Conservation (phyloP, 129 eudicot species). For the Flaveria brownii region DNA sequence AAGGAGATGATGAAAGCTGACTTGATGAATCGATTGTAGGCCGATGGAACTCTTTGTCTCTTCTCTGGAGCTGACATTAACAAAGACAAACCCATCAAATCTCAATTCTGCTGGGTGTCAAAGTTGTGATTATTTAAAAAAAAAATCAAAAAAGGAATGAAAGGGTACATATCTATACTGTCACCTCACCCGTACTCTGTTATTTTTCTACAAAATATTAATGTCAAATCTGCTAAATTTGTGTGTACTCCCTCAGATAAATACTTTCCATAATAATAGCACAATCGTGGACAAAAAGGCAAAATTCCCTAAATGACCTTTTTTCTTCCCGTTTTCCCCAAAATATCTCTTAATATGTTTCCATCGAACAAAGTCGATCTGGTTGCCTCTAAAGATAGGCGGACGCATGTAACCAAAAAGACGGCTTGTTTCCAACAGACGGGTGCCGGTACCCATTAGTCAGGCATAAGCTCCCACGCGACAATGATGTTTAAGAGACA, state of each 20-base stretch:
- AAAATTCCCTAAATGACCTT: background rate
- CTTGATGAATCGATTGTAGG: slow-evolving; percentile 90
- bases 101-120: slow-evolving; percentile 4
- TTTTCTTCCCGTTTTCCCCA: too few relatives aligned
- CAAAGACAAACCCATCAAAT: slow-evolving; percentile 22
- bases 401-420: too few relatives aligned
- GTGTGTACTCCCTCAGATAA: slow-evolving; percentile 21
- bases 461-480: too few relatives aligned
- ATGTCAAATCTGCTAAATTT: slow-evolving; percentile 32
- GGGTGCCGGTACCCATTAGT: too few relatives aligned
- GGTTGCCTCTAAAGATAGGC: too few relatives aligned
- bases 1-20: slow-evolving; percentile 40
- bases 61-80: slow-evolving; percentile 73
- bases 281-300: background rate
- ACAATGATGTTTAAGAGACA: too few relatives aligned
- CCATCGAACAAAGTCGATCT: too few relatives aligned
- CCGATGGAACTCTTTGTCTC: slow-evolving; percentile 88
- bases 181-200: slow-evolving; percentile 36
- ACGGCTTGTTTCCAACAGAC: too few relatives aligned
- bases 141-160: background rate
- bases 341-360: too few relatives aligned
- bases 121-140: background rate
- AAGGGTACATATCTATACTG: slow-evolving; percentile 26
- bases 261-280: slow-evolving; percentile 8
- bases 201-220: slow-evolving; percentile 31